A percentile compares a stretch with the other conserved stretches of the same genome.
Evolutionary conservation across 345 rosid genomes (phyloP).

Genomic region (Pugionium cornutum): DNA sequence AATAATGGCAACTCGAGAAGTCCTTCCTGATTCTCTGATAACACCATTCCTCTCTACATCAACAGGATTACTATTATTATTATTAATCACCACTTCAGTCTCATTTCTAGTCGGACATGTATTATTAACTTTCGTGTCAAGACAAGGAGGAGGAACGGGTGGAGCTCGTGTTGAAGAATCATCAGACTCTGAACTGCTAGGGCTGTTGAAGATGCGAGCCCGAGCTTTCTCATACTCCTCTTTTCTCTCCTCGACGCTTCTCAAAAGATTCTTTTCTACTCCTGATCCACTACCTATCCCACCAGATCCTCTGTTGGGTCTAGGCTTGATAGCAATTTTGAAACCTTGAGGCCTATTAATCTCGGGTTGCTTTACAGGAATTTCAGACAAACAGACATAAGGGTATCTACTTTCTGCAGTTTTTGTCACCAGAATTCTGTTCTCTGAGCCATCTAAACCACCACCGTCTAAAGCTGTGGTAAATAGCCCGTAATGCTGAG

Average conservation of each 20-base stretch:
- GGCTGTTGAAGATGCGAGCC: slow-evolving; percentile 82
- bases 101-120: slow-evolving; percentile 48
- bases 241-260: slow-evolving; percentile 92
- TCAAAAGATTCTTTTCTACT: slow-evolving; percentile 49
- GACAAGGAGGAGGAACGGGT: slow-evolving; percentile 25
- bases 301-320: slow-evolving; percentile 57
- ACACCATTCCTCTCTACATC: slow-evolving; percentile 56
- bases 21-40: slow-evolving; percentile 49
- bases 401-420: slow-evolving; percentile 70
- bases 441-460: slow-evolving; percentile 66
- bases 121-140: slow-evolving; percentile 43
- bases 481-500: slow-evolving; percentile 88
- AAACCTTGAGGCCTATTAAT: slow-evolving; percentile 53
- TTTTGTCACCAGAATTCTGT: slow-evolving; percentile 65
- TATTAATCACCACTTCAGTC: slow-evolving; percentile 44
- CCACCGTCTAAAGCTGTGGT: slow-evolving; percentile 72
- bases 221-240: slow-evolving; percentile 93
- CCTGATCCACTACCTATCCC: slow-evolving; percentile 56
- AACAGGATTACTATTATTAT: slow-evolving; percentile 19
- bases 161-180: slow-evolving; percentile 48
- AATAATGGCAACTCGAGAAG: slow-evolving; percentile 87
- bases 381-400: slow-evolving; percentile 67
- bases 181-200: slow-evolving; percentile 61
- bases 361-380: slow-evolving; percentile 73
- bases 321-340: slow-evolving; percentile 69